Evolutionary conservation across 352 stramenopile species (phyloP).

Genomic region (Phytophthora sansomeana): DNA sequence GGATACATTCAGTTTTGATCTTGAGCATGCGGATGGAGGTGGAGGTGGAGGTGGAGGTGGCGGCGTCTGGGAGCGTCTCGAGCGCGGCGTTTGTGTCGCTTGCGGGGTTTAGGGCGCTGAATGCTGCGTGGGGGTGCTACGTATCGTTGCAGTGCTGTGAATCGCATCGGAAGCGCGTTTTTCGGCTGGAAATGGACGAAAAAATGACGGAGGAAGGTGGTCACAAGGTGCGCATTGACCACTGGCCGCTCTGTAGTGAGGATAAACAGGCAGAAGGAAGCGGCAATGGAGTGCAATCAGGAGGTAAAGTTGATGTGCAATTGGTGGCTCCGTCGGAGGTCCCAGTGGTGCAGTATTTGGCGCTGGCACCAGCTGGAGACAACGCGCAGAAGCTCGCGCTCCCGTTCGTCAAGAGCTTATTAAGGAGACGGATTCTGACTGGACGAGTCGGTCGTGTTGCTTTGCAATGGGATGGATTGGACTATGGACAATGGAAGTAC

Average conservation of each 20-base stretch:
- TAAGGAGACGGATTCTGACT: conserved; percentile 52
- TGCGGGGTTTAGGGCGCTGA: conserved; percentile 25
- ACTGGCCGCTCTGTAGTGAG: conserved; percentile 45
- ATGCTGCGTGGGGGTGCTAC: conserved; percentile 44
- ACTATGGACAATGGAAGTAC: conserved; percentile 73
- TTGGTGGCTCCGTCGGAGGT: conserved; percentile 39
- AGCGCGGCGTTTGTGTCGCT: conserved; percentile 43
- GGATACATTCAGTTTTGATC: conserved; percentile 4
- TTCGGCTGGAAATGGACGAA: conserved; percentile 56
- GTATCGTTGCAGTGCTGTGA: conserved; percentile 24
- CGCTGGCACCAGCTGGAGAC: conserved; percentile 45
- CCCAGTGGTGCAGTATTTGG: conserved; percentile 58
- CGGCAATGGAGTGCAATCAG: not conserved
- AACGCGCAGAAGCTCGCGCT: conserved; percentile 54
- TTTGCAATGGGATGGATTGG: conserved; percentile 57
- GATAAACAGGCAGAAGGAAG: not conserved
- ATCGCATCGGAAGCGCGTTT: conserved; percentile 32
- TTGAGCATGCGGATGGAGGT: conserved; percentile 38
- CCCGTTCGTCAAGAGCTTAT: conserved; percentile 61
- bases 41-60: conserved; percentile 31
- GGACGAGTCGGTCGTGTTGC: conserved; percentile 35
- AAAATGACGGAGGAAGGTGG: conserved; percentile 13
- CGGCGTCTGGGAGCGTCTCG: conserved; percentile 24
- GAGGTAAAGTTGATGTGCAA: conserved; percentile 23
- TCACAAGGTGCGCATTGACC: conserved; percentile 47